Evolutionary conservation across 371 early-diverging fungal species (phyloP).

Genomic region (Rhizopus microsporus): DNA sequence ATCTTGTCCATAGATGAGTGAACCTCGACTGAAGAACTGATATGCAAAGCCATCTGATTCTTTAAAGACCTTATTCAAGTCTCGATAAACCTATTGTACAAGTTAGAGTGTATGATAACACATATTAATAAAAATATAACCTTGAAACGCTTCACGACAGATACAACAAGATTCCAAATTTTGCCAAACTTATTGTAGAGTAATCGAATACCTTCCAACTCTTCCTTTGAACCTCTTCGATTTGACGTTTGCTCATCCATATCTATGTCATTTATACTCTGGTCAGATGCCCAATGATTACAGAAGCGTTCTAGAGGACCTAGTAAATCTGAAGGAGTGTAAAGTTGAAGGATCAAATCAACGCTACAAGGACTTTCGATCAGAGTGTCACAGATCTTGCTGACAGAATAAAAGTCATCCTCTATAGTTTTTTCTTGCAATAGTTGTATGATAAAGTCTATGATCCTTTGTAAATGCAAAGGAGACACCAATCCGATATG

Average conservation of each 20-base stretch:
- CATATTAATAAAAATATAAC: conserved; percentile 11
- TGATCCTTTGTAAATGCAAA: conserved; percentile 32
- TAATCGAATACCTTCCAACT: conserved; percentile 34
- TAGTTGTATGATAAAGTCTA: conserved; percentile 38
- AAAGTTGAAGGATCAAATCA: conserved; percentile 48
- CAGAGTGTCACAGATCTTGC: conserved; percentile 40
- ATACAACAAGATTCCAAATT: conserved; percentile 40
- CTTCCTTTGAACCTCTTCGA: conserved; percentile 24
- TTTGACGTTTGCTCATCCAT: conserved; percentile 24
- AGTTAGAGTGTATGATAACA: conserved; percentile 20
- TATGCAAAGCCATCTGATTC: conserved; percentile 35
- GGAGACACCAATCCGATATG: conserved; percentile 43
- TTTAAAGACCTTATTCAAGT: conserved; percentile 32
- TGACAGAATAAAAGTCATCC: conserved; percentile 30
- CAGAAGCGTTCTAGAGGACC: conserved; percentile 39
- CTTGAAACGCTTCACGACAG: conserved; percentile 37
- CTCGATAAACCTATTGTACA: conserved; percentile 7
- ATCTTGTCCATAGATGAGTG: conserved; percentile 32
- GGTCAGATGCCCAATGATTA: conserved; percentile 40
- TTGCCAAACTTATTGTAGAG: conserved; percentile 42
- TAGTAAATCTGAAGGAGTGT: conserved; percentile 35
- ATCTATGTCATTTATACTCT: conserved; percentile 18
- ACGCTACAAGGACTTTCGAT: conserved; percentile 34
- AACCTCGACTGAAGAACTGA: conserved; percentile 33
- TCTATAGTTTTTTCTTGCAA: conserved; percentile 27